Conservation (phyloP, 2,329 filamentous ascomycete genomes). For the Neopestalotiopsis clavispora region DNA sequence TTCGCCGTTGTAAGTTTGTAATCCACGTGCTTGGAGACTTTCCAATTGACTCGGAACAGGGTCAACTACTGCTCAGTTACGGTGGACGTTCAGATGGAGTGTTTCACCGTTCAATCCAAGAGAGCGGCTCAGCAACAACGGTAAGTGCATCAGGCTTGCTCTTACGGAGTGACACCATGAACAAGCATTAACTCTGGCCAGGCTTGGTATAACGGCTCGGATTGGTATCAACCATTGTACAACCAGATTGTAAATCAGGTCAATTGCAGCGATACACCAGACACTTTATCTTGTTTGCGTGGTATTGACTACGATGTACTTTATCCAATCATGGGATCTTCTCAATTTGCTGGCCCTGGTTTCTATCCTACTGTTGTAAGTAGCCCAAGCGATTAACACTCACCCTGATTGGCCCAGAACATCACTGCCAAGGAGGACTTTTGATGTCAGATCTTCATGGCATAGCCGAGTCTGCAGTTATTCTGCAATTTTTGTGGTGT, state of each 20-base stretch:
- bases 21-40: neutral
- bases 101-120: constrained; percentile 33
- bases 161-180: neutral
- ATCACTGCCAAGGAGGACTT: neutral
- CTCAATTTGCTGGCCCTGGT: constrained; percentile 34
- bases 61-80: constrained; percentile 33
- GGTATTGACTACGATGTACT: constrained; percentile 49
- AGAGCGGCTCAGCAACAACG: constrained; percentile 37
- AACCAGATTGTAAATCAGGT: constrained; percentile 49
- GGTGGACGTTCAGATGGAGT: constrained; percentile 32
- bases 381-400: neutral
- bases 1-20: constrained; percentile 31
- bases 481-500: neutral
- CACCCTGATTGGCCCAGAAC: neutral
- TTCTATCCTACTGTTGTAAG: constrained; percentile 36
- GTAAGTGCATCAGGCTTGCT: neutral
- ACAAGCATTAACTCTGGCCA: neutral
- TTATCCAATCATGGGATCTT: constrained; percentile 46
- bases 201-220: constrained; percentile 40
- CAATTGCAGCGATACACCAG: constrained; percentile 50
- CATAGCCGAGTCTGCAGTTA: neutral
- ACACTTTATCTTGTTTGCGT: constrained; percentile 56
- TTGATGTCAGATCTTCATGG: neutral
- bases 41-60: constrained; percentile 22
- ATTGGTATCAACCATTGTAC: constrained; percentile 51